These are phyloP conservation scores for Botrytis cinerea DNA, from an alignment of 2,329 filamentous ascomycete species.

Conservation along the genomic window DNA sequence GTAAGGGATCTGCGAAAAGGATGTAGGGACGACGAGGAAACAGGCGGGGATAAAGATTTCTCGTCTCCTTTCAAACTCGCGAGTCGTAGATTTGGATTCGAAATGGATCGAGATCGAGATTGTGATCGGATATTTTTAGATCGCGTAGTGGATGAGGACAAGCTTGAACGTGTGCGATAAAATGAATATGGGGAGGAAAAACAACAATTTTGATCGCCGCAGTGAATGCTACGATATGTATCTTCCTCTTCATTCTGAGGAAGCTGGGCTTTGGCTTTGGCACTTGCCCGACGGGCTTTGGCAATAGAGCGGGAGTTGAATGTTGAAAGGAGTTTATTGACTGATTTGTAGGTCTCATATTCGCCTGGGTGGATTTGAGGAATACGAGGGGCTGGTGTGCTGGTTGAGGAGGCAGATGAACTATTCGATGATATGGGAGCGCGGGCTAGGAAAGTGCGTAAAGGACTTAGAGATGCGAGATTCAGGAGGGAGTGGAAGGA, in stretches of 20 bases:
- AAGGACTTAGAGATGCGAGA: background rate
- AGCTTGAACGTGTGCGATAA: background rate
- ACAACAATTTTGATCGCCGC: constrained; percentile 19
- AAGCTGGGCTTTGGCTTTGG: background rate
- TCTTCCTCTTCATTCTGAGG: background rate
- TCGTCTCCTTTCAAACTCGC: background rate
- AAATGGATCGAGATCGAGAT: background rate
- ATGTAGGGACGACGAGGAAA: background rate
- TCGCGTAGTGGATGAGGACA: background rate
- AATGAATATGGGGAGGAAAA: constrained; percentile 12
- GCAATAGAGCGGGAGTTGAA: constrained; percentile 11
- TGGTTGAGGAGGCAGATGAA: background rate
- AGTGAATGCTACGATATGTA: constrained; percentile 20
- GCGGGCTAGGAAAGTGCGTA: background rate
- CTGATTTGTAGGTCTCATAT: background rate
- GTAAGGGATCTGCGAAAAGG: background rate
- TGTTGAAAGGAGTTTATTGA: background rate
- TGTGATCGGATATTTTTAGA: background rate
- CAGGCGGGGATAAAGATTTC: background rate
- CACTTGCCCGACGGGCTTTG: background rate
- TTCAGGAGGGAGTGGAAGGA: constrained; percentile 13
- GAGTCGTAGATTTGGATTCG: constrained; percentile 9
- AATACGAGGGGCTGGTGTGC: background rate
- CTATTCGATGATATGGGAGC: background rate
- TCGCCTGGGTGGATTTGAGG: constrained; percentile 14